Conservation (phyloP, 164 flowering plant genomes). For the Saururus chinensis region DNA sequence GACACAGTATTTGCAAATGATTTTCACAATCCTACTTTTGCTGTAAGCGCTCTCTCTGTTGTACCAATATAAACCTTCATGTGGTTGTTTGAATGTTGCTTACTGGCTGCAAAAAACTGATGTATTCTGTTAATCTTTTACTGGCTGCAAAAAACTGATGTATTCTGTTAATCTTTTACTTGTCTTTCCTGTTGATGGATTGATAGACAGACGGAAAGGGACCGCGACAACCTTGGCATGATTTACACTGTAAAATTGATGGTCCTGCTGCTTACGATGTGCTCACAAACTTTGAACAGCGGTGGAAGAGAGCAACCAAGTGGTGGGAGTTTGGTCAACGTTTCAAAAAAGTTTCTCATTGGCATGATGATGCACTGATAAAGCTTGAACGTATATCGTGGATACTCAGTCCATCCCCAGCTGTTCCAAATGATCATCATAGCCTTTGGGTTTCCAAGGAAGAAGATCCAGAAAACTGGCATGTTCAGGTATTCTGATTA, state of each 20-base stretch:
- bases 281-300: slow-evolving; percentile 77
- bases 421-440: slow-evolving; percentile 20
- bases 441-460: slow-evolving; percentile 42
- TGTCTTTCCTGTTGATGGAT: background rate
- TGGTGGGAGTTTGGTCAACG: slow-evolving; percentile 49
- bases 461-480: slow-evolving; percentile 65
- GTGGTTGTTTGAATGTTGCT: background rate
- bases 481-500: slow-evolving; percentile 56
- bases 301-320: slow-evolving; percentile 64
- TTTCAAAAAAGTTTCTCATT: slow-evolving; percentile 32
- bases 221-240: slow-evolving; percentile 95
- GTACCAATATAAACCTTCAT: background rate
- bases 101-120: background rate
- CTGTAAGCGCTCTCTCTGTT: slow-evolving; percentile 33
- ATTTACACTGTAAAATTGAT: slow-evolving; percentile 64
- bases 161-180: background rate
- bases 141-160: background rate
- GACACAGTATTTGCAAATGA: slow-evolving; percentile 63
- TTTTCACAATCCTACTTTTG: slow-evolving; percentile 73
- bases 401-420: slow-evolving; percentile 55
- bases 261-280: slow-evolving; percentile 90
- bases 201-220: slow-evolving; percentile 47
- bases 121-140: slow-evolving; percentile 1
- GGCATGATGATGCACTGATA: slow-evolving; percentile 67
- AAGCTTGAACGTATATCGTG: slow-evolving; percentile 81